Percentiles rank a stretch among this genome's conserved stretches.
phyloP scores from a whole-genome alignment of 305 asterid species.

The Fraxinus nigra region DNA sequence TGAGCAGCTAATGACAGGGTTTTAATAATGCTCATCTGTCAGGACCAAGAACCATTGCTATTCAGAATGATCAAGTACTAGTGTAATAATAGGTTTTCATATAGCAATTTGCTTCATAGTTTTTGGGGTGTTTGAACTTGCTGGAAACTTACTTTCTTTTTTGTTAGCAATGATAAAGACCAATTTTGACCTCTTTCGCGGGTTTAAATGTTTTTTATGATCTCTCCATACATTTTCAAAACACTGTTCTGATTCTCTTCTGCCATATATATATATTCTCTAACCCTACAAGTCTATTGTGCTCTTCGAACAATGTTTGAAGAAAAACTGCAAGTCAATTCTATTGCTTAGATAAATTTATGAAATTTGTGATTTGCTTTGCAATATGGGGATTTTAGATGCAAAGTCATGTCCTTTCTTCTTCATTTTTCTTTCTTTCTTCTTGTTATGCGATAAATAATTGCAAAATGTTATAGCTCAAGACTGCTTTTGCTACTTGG shows the following conservation, averaged over 20 bases:
- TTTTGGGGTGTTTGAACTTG: not conserved
- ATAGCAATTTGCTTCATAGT: not conserved
- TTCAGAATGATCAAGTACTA: not conserved
- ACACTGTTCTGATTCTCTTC: conserved; percentile 3
- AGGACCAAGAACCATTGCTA: not conserved
- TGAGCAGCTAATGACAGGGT: not conserved
- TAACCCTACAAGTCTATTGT: not conserved
- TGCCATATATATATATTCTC: not conserved
- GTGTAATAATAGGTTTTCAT: not conserved
- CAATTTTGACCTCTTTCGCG: not conserved
- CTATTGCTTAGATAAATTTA: not conserved
- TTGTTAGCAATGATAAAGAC: not conserved
- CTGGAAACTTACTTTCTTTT: not conserved
- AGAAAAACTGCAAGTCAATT: not conserved
- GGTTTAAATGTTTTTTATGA: not conserved
- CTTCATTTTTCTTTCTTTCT: not conserved
- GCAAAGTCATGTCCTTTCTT: not conserved
- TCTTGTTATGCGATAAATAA: not conserved
- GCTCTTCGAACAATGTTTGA: not conserved
- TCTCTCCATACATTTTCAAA: conserved; percentile 1
- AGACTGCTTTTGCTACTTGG: not conserved
- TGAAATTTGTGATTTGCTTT: not conserved
- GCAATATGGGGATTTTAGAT: not conserved
- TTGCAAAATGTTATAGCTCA: conserved; percentile 6
- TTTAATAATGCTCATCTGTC: not conserved